Base-by-base conservation (phyloP, 2,329 filamentous ascomycete genomes). In the Pseudopithomyces maydicus region DNA sequence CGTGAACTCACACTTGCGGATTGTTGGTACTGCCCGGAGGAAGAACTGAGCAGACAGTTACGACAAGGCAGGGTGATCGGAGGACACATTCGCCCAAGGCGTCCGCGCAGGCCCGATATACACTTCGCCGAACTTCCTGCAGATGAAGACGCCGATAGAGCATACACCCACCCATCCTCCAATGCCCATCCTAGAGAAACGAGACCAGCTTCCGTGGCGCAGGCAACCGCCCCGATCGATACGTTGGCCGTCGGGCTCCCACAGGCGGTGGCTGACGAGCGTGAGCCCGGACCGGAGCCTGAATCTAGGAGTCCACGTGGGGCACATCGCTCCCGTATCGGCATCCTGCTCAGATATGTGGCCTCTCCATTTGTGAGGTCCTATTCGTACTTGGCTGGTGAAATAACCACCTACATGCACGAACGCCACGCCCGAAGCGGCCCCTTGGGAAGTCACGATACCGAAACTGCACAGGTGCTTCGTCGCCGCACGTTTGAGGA, bases 401-500 rank as follows among this genome's bases (percentile, higher is more conserved):
- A 3, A 1, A 26, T 42, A 12, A 10, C 23, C 1, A 26, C 36
- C 2, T 51, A 42, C 17, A 2, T 51, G 5, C 48, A 35, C 23
- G 26, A 51, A 17, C 20, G 17, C 11, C 23, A 33, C 8, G 38
- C 38, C 1, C 48, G 12, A 2, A 22, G 36, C n/a, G 48, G 38
- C 38, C 6, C 32, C 11, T 26, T 51, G 17, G 48, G 38, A 5
- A 51, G 48, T 17, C 20, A 51, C 11, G 17, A 26, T 26, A 42
- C 36, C 23, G 48, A 51, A 14, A 51, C 48, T 2, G 48, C 48
- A 4, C 38, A 38, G n/a, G 33, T 38, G 48, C 48, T 51, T 12
- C 10, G 48, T 15, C 36, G 22, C 22, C 23, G 14, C 6, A 23
- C 29, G 12, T 15, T 41, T 11, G 47, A 50, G 35, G 7, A 5